These are phyloP conservation scores for Metschnikowia picachoensis DNA, from an alignment of 805 yeast genomes.

Conservation along the genomic window DNA sequence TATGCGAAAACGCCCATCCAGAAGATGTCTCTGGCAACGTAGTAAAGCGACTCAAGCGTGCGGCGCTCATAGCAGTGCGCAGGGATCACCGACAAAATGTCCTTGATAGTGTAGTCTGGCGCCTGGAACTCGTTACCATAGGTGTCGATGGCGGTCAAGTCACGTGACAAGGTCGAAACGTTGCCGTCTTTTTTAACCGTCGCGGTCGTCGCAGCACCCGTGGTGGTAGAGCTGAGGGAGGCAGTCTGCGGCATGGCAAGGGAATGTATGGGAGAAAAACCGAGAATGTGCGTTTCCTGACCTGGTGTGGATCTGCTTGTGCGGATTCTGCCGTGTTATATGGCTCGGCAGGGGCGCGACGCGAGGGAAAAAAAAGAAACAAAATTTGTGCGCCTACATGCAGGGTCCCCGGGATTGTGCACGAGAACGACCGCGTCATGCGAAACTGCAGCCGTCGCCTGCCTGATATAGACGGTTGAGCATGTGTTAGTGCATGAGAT, in stretches of 20 bases:
- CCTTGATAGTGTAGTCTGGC: slow-evolving; percentile 75
- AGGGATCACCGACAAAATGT: slow-evolving; percentile 69
- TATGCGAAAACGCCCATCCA: slow-evolving; percentile 47
- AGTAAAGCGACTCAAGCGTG: slow-evolving; percentile 49
- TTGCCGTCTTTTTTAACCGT: slow-evolving; percentile 36
- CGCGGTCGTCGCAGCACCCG: slow-evolving; percentile 7
- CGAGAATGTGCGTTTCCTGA: background rate
- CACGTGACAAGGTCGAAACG: slow-evolving; percentile 33
- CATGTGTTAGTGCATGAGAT: too few relatives aligned
- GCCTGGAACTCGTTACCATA: slow-evolving; percentile 64
- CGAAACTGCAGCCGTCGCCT: too few relatives aligned
- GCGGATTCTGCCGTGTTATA: background rate
- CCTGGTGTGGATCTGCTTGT: background rate
- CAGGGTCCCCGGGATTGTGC: background rate
- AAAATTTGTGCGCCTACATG: background rate
- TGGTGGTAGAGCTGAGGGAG: slow-evolving; percentile 11
- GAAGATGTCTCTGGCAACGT: slow-evolving; percentile 64
- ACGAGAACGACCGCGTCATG: background rate
- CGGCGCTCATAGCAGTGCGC: slow-evolving; percentile 68
- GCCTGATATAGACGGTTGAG: too few relatives aligned
- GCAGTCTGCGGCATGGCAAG: slow-evolving; percentile 15
- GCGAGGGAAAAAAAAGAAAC: background rate
- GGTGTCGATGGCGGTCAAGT: slow-evolving; percentile 51
- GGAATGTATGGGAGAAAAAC: background rate
- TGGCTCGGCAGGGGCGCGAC: background rate